These are phyloP conservation scores for Botrytis squamosa DNA, from an alignment of 2,329 filamentous ascomycete species.

Conservation along the genomic window DNA sequence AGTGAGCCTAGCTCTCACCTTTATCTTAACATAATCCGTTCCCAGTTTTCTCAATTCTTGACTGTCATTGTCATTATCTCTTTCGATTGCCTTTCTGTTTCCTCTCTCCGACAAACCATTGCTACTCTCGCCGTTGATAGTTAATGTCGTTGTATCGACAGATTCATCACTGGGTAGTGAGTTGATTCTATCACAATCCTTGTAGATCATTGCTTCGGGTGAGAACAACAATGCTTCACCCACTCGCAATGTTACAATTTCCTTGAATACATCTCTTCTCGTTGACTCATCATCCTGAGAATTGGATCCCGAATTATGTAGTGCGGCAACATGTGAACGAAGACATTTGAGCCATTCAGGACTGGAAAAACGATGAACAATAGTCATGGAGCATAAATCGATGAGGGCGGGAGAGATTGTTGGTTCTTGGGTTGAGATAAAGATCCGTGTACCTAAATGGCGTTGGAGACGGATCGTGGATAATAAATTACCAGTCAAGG, in stretches of 20 bases:
- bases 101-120: no score
- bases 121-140: no score
- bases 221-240: conserved; percentile 52
- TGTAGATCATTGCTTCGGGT: conserved; percentile 45
- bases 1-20: conserved; percentile 2
- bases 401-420: conserved; percentile 67
- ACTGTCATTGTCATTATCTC: background rate
- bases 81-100: no score
- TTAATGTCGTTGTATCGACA: background rate
- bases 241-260: conserved; percentile 48
- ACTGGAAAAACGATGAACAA: conserved; percentile 70
- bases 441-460: conserved; percentile 62
- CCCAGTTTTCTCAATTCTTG: conserved; percentile 9
- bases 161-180: background rate
- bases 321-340: conserved; percentile 48
- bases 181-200: background rate
- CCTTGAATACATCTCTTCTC: conserved; percentile 25
- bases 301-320: conserved; percentile 32
- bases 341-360: conserved; percentile 55
- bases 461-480: conserved; percentile 67
- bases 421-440: conserved; percentile 77
- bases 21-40: background rate
- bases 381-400: conserved; percentile 68
- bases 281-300: conserved; percentile 27
- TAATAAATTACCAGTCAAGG: conserved; percentile 63